phyloP scores from a whole-genome alignment of 2,329 filamentous ascomycete species.

The Neopestalotiopsis sp. region DNA sequence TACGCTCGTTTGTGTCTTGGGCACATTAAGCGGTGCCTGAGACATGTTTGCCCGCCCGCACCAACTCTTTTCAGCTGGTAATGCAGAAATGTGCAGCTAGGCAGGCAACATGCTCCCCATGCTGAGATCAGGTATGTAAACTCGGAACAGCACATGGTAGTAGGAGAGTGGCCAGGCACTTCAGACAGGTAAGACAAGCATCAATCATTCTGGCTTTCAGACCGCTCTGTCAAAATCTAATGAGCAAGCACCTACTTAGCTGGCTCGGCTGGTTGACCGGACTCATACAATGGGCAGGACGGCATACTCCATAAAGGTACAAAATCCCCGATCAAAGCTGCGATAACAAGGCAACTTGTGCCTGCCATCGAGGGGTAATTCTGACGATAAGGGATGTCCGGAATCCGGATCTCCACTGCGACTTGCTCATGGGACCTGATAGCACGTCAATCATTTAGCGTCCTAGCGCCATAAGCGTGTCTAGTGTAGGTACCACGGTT shows the following conservation, averaged over 20 bases:
- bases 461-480: slow-evolving; percentile 14
- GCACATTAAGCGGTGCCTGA: not conserved
- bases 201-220: too few relatives aligned
- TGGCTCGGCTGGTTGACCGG: too few relatives aligned
- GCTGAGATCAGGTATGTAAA: too few relatives aligned
- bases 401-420: slow-evolving; percentile 8
- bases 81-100: not conserved
- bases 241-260: too few relatives aligned
- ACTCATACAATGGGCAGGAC: not conserved
- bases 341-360: not conserved
- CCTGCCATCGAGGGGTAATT: not conserved
- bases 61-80: not conserved
- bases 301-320: not conserved
- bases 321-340: not conserved
- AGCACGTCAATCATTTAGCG: not conserved
- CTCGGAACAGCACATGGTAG: too few relatives aligned
- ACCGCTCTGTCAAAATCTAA: too few relatives aligned
- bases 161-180: too few relatives aligned
- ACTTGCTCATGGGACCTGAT: slow-evolving; percentile 12
- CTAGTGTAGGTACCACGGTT: not conserved
- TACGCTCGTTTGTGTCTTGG: not conserved
- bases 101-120: too few relatives aligned
- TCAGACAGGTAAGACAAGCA: too few relatives aligned
- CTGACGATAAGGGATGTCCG: slow-evolving; percentile 5
- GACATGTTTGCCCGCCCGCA: not conserved